phyloP scores from a whole-genome alignment of 108 stramenopile genomes.

The Epithemia pelagica region DNA sequence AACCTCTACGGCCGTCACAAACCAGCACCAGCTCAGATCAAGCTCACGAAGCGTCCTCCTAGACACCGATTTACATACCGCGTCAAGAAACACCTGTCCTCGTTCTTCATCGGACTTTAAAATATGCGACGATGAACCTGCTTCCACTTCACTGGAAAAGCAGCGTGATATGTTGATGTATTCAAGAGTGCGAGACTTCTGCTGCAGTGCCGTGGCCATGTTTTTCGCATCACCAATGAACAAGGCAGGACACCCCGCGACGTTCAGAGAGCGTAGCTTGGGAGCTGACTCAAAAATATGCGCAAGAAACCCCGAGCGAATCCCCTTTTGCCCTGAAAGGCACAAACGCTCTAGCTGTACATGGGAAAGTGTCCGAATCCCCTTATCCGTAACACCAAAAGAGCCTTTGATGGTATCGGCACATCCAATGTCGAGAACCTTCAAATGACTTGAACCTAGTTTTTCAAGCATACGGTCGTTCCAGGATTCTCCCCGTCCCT shows the following conservation, averaged over 20 bases:
- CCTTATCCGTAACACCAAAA: not conserved
- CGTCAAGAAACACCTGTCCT: not conserved
- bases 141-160: not conserved
- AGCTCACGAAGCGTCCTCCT: not conserved
- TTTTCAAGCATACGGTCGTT: not conserved
- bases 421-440: constrained; percentile 1
- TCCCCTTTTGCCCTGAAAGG: constrained; percentile 2
- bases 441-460: not conserved
- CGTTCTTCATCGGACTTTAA: not conserved
- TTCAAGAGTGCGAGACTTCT: not conserved
- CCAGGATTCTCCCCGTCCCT: not conserved
- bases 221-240: not conserved
- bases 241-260: not conserved
- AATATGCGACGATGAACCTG: not conserved
- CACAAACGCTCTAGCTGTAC: not conserved
- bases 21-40: constrained; percentile 1
- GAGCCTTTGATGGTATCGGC: not conserved
- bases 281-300: not conserved
- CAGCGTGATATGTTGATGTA: not conserved
- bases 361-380: not conserved
- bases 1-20: not conserved
- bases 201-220: not conserved
- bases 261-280: not conserved
- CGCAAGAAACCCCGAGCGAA: not conserved
- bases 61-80: not conserved